Evolutionary conservation across 2,329 filamentous ascomycete genomes (phyloP), one percentile per base, ranked within the genome.

Genomic region (Alternaria ethzedia): DNA sequence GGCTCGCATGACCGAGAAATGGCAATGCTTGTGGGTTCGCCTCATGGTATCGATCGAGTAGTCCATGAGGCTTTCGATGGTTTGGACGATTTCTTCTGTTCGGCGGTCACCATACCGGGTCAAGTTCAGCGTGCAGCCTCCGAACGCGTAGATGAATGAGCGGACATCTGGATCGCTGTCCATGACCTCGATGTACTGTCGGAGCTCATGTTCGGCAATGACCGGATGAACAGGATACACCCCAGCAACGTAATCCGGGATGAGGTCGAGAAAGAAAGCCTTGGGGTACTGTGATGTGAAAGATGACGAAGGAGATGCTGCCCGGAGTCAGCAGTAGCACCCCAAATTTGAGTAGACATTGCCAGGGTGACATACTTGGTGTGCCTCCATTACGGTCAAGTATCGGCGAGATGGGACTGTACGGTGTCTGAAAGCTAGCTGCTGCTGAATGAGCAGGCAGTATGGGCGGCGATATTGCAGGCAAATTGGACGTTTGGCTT

Each of bases 161-260:
- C 76, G 76, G 2, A 79, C 75, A 28, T 82, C 81, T 32, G 72
- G 70, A 26, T 81, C 77, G 1, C 68, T 66, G 52, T 81, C 70
- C 80, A 84, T 84, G 57, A 26, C 70, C 60, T 70, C 56, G 28
- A 79, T 77, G 46, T 74, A 77, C 13, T 71, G 69, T 28, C 70
- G 63, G 13, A 85, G 71, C 61, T 85, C 83, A 10, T 72, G 67
- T 26, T 81, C 79, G 2, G 80, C 72, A 56, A 85, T 80, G 59
- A 85, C 78, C 6, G 83, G 83, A 46, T 83, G 81, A 44, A 84
- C 80, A 2, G 83, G 83, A 65, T 84, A 85, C 15, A 85, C 82
- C 17, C 78, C 78, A 26, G 75, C 69, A 66, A 81, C 75, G 58
- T 84, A 85, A 50, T 83, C 79, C 15, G 82, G 79, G 28, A 85